Evolutionary conservation across 2,329 filamentous ascomycete species (phyloP), one percentile per base, ranked within the genome.

Genomic region (Pestalotiopsis sp.): DNA sequence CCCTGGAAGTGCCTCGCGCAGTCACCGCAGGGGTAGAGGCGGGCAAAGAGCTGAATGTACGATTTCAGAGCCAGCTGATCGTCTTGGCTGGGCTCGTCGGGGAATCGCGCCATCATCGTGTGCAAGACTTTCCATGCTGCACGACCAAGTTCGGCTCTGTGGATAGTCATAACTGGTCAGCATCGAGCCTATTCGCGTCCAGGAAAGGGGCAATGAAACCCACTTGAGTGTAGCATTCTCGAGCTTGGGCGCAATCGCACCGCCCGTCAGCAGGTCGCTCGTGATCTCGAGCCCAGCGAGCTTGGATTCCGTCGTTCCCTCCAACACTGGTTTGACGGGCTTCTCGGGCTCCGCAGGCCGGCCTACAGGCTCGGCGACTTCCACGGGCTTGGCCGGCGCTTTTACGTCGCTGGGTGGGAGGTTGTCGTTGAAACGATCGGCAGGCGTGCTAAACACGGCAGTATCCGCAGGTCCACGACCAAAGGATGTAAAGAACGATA

Each of bases 171-270:
- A 57, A 2, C 3, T 38, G 45, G 12, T 38, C 31, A 65, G 41
- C 9, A 17, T 25, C 17, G 11, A 2, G 12, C 23, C 25, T 38
- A 65, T 4, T 57, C 31, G 27, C 14, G 49, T 23, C 41, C 14
- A 25, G 13, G 11, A n/a, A 55, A 25, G 20, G 23, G 13, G 7
- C 6, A 1, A 27, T 9, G 13, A 55, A 45, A 76, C 85, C 64
- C 83, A 92, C 90, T 95, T 96, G 66, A 89, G 84, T 6, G 93
- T 96, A 69, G 91, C 92, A 80, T 96, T 96, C 76, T 93, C 93
- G 66, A 96, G 83, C 81, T 93, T 94, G 1, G 92, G 91, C 64
- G 93, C 93, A 75, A 94, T 95, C 3, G 90, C 91, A 67, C 89
- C 89, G 67, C 92, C 92, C 20, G 86, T 84, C 25, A 94, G 83